A percentile compares a stretch with the other conserved stretches of the same genome.
These are phyloP conservation scores for Backusella sp. DNA, from an alignment of 192 early-diverging fungal genomes.

Conservation along the genomic window DNA sequence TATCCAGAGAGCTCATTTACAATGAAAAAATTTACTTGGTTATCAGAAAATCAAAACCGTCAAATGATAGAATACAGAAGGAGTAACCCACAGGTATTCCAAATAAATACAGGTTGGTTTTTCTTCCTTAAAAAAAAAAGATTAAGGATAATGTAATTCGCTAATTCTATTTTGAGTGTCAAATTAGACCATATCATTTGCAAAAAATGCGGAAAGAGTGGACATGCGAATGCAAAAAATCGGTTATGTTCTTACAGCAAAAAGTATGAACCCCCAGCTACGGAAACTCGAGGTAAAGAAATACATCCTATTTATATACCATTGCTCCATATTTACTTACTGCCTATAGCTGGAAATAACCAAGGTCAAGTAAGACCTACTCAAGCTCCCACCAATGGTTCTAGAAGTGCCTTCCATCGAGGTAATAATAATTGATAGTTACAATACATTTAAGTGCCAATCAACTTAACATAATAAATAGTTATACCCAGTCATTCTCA, in stretches of 20 bases:
- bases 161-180: neutral
- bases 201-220: neutral
- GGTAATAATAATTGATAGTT: neutral
- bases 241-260: neutral
- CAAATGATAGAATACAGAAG: neutral
- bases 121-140: neutral
- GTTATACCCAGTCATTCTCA: neutral
- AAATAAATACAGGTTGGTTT: neutral
- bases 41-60: neutral
- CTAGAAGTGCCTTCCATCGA: neutral
- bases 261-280: neutral
- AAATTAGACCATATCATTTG: neutral
- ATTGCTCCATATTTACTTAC: neutral
- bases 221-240: neutral
- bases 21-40: neutral
- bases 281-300: neutral
- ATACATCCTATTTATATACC: neutral
- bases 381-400: neutral
- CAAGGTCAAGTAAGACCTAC: neutral
- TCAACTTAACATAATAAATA: neutral
- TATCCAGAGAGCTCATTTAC: neutral
- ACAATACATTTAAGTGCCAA: no score
- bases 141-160: neutral
- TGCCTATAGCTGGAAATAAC: neutral
- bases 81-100: neutral